Evolutionary conservation across 2,329 filamentous ascomycete species (phyloP), one percentile per base, ranked within the genome.

Genomic region (Raffaelea albimanens): DNA sequence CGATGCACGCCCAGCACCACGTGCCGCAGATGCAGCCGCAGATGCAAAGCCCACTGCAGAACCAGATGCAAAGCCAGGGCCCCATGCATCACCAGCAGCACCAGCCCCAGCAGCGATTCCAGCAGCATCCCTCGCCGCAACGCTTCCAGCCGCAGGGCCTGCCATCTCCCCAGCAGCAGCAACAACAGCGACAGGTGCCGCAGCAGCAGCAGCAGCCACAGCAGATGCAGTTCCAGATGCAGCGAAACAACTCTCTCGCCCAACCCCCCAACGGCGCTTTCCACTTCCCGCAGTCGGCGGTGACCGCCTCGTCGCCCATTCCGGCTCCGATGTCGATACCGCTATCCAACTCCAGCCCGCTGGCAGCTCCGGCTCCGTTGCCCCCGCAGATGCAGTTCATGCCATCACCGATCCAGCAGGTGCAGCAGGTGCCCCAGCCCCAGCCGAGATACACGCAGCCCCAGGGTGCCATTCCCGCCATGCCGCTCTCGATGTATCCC

Each of bases 361-460:
- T 36, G 29, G 9, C 42, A 4, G 31, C 46, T 16, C 41, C 48
- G 11, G 23, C 40, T 4, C 36, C 40, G 5, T 22, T 45, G n/a
- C 38, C 42, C 23, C 41, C 42, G 20, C 53, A 51, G 5, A 34
- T 53, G 47, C 52, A 50, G 44, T 53, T 45, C 21, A 33, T 53
- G 16, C 33, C 49, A 5, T 51, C 47, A 19, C 51, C 41, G 13
- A 40, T 34, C 3, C 44, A 40, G 2, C 50, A 50, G 4, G n/a
- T n/a, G n/a, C n/a, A n/a, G n/a, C n/a, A n/a, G n/a, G n/a, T n/a
- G n/a, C n/a, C n/a, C n/a, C 49, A 20, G 2, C 45, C 47, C n/a
- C 48, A 50, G 13, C 43, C 23, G 1, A 43, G 18, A 2, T 43
- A 40, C 3, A 41, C 48, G 3, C 49, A 50, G 21, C 40, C 45